Base-by-base conservation (phyloP, 805 yeast genomes). In the Scheffersomyces amazonensis region DNA sequence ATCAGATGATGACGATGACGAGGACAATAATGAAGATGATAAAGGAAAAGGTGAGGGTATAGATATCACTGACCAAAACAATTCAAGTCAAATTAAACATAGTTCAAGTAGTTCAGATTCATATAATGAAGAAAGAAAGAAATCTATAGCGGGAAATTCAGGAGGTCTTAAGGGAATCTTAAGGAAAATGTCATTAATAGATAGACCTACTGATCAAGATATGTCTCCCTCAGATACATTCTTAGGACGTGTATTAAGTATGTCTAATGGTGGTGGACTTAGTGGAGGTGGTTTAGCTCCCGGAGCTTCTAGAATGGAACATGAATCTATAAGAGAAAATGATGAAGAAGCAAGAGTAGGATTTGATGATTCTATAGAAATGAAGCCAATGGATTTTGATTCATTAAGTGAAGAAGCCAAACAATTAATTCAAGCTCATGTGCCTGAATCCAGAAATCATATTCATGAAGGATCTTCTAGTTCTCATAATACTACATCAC, bases 331-430 rank as follows among this genome's bases (percentile, higher is more conserved):
- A 27, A 42, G 37, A 21, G 35, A 22, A 18, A 28, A 35, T 10
- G 70, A 65, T 17, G 70, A 63, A 37, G 80, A 74, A 48, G 49
- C 67, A 49, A 54, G 52, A 44, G 37, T 53, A 12, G 44, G 59
- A 25, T 40, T 54, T 10, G 58, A 58, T 15, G 64, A 64, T 32
- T 61, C 63, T n/a, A 64, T 76, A 10, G 80, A 75, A 40, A 50
- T 75, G 66, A 61, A 60, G 13, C 63, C 60, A 17, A 44, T 78
- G 32, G 68, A 70, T 33, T 65, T 69, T 27, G 70, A 62, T 3
- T 58, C 64, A 22, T 57, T 75, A 22, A 66, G 68, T 19, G 64
- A 68, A 25, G 82, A 80, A 44, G 87, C 87, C 1, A 66, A 69
- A 36, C 71, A 72, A 21, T 63, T 81, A 40, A 73, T 81, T 5